Percentiles rank a stretch among this genome's conserved stretches.
phyloP scores from a whole-genome alignment of 176 grass and related monocot species.

The Aegilops sharonensis region DNA sequence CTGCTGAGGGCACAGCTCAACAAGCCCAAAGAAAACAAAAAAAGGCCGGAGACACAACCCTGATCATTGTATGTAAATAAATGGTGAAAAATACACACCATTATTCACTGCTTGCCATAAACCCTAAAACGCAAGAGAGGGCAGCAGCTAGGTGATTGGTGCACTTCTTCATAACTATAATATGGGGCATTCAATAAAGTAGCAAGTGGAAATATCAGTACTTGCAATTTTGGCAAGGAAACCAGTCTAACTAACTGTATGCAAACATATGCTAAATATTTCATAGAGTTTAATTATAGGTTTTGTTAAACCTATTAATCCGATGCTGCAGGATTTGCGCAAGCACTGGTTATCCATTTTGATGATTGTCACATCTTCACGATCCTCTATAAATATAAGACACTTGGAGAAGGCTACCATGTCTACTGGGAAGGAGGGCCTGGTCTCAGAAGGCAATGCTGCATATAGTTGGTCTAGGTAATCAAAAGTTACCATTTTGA shows the following conservation, averaged over 20 bases:
- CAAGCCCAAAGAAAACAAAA: too few relatives aligned
- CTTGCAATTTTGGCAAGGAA: neutral
- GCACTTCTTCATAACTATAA: neutral
- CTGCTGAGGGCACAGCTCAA: too few relatives aligned
- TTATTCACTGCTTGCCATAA: neutral
- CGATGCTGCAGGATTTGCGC: slow-evolving; percentile 70
- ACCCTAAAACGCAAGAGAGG: neutral
- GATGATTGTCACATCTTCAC: slow-evolving; percentile 98
- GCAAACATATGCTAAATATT: slow-evolving; percentile 17
- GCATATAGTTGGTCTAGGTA: slow-evolving; percentile 99
- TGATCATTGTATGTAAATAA: slow-evolving; percentile 1
- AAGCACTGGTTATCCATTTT: slow-evolving; percentile 96
- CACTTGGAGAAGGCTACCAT: slow-evolving; percentile 97
- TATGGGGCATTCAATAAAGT: neutral
- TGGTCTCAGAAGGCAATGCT: slow-evolving; percentile 97
- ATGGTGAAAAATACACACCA: slow-evolving; percentile 2
- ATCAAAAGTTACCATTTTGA: slow-evolving; percentile 26
- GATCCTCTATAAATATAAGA: slow-evolving; percentile 93
- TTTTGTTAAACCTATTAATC: slow-evolving; percentile 12
- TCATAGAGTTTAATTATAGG: slow-evolving; percentile 13
- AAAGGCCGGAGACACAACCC: too few relatives aligned
- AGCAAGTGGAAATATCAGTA: neutral
- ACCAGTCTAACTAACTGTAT: neutral
- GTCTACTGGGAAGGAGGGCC: slow-evolving; percentile 90
- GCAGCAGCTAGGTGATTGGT: neutral